Percentiles rank a stretch among this genome's conserved stretches.
These are phyloP conservation scores for Aegilops longissima DNA, from an alignment of 176 grass and related monocot species.

Conservation along the genomic window DNA sequence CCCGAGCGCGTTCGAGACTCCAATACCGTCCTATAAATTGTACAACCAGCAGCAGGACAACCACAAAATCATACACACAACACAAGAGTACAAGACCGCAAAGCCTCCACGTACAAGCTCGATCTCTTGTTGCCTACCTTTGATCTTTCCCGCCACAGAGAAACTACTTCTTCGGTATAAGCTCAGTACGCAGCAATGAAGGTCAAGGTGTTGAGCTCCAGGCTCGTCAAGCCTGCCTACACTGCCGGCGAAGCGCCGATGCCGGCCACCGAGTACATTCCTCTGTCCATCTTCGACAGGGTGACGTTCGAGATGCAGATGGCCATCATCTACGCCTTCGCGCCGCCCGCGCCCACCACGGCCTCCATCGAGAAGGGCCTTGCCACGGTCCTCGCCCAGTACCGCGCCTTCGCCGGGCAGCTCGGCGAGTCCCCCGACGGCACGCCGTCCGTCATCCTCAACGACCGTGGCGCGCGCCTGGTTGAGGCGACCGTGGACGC, in stretches of 20 bases:
- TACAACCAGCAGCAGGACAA: too few species aligned
- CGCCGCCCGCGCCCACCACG: conserved; percentile 39
- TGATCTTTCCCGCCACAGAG: too few species aligned
- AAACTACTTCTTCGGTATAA: not conserved
- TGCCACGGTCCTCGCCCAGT: conserved; percentile 29
- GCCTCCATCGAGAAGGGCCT: conserved; percentile 46
- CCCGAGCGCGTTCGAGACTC: too few species aligned
- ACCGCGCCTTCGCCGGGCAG: conserved; percentile 53
- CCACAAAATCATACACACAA: too few species aligned
- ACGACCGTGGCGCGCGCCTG: not conserved
- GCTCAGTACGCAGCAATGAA: not conserved
- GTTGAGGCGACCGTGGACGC: not conserved
- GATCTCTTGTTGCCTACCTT: too few species aligned
- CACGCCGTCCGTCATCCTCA: not conserved
- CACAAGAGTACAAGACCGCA: too few species aligned
- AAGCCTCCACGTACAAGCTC: too few species aligned
- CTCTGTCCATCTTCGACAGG: conserved; percentile 64
- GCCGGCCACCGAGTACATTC: not conserved
- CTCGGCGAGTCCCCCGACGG: conserved; percentile 35
- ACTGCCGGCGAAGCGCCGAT: not conserved
- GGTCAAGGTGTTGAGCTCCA: not conserved
- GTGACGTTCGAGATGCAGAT: conserved; percentile 51
- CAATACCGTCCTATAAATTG: too few species aligned
- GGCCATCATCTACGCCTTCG: conserved; percentile 65
- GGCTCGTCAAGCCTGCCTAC: not conserved